A percentile compares a stretch with the other conserved stretches of the same genome.
These are phyloP conservation scores for Clathrus columnatus DNA, from an alignment of 768 basidiomycete genomes.

Conservation along the genomic window DNA sequence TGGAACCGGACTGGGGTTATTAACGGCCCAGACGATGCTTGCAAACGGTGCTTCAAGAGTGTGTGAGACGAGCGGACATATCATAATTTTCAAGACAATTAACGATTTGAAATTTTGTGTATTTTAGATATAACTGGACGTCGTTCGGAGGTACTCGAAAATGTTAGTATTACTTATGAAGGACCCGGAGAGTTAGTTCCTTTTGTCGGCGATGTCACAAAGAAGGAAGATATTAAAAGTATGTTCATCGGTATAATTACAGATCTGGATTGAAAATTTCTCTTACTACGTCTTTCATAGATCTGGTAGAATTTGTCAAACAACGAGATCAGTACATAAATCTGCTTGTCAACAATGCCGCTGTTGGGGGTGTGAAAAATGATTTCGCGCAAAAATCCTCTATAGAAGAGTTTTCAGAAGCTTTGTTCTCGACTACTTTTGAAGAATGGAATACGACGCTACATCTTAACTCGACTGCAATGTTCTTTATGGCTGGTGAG, in stretches of 20 bases:
- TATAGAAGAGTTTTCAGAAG: conserved; percentile 2
- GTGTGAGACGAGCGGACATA: not conserved
- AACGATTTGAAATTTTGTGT: not conserved
- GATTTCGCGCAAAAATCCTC: not conserved
- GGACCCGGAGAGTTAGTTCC: conserved; percentile 7
- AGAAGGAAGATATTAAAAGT: conserved; percentile 13
- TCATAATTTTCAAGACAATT: not conserved
- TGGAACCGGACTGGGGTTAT: conserved; percentile 5
- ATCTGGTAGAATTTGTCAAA: conserved; percentile 2
- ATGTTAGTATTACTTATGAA: not conserved
- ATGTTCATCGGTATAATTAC: not conserved
- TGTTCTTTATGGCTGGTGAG: conserved; percentile 6
- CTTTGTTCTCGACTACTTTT: conserved; percentile 4
- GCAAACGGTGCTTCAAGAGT: conserved; percentile 7
- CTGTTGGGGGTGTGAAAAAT: conserved; percentile 7
- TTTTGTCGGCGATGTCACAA: conserved; percentile 5
- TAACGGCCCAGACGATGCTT: conserved; percentile 1
- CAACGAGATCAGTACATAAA: not conserved
- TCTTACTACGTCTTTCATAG: not conserved
- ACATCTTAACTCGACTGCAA: conserved; percentile 6
- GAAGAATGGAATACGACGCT: conserved; percentile 5
- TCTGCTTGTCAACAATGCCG: conserved; percentile 9
- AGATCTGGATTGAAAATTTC: not conserved
- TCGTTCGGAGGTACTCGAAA: not conserved
- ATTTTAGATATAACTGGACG: conserved; percentile 10